phyloP scores from a whole-genome alignment of 1,284 basidiomycete genomes.

The Moesziomyces antarcticus region DNA sequence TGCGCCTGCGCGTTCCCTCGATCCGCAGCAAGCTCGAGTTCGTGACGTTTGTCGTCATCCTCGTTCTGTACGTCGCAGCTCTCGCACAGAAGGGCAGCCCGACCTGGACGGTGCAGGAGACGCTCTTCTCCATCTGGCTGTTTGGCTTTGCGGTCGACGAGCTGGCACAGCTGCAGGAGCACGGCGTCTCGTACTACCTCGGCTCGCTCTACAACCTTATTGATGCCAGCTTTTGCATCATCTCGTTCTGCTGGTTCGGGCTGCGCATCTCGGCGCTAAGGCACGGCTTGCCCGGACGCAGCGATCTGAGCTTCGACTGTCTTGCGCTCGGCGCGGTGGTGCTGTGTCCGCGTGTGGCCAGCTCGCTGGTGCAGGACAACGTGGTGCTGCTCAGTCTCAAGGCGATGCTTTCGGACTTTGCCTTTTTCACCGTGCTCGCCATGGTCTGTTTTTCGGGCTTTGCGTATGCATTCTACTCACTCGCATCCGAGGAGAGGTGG shows the following conservation, averaged over 20 bases:
- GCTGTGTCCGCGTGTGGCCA: conserved; percentile 68
- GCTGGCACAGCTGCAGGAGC: conserved; percentile 91
- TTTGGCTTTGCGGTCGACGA: conserved; percentile 87
- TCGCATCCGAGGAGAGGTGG: conserved; percentile 68
- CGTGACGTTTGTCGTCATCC: conserved; percentile 73
- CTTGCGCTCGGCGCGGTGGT: conserved; percentile 65
- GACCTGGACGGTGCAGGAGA: conserved; percentile 51
- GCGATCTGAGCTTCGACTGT: conserved; percentile 65
- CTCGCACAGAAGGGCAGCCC: conserved; percentile 57
- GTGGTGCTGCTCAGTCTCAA: conserved; percentile 70
- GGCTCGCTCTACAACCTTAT: conserved; percentile 63
- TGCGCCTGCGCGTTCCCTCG: conserved; percentile 91
- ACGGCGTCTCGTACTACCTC: conserved; percentile 81
- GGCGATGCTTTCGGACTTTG: conserved; percentile 76
- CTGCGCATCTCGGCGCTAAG: conserved; percentile 63
- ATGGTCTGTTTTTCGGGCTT: conserved; percentile 78
- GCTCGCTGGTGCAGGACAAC: conserved; percentile 68
- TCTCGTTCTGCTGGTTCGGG: conserved; percentile 65
- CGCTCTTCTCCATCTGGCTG: conserved; percentile 55
- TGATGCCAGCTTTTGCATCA: conserved; percentile 60
- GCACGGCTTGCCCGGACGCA: conserved; percentile 48
- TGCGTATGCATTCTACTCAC: conserved; percentile 87
- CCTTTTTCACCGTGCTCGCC: conserved; percentile 81
- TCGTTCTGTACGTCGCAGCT: conserved; percentile 64
- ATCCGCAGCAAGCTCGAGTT: conserved; percentile 90